These are phyloP conservation scores for Euphorbia tirucalli DNA, from an alignment of 345 rosid species.

Conservation along the genomic window DNA sequence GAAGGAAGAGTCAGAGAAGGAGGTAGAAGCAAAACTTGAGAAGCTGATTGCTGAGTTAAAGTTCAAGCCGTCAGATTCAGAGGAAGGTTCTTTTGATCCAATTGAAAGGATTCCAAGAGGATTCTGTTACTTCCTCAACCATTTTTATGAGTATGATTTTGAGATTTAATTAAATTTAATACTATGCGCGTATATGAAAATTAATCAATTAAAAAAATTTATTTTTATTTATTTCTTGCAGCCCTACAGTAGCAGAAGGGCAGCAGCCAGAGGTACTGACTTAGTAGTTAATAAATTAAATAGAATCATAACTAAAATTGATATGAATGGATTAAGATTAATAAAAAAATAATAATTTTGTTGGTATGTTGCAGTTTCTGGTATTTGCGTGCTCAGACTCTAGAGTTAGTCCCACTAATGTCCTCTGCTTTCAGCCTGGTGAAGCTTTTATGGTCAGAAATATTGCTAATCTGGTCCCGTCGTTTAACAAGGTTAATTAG, in stretches of 20 bases:
- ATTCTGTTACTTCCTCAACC: slow-evolving; percentile 16
- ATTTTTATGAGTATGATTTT: slow-evolving; percentile 21
- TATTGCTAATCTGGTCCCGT: slow-evolving; percentile 53
- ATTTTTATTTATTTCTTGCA: neutral
- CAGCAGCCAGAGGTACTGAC: slow-evolving; percentile 26
- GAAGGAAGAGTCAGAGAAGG: neutral
- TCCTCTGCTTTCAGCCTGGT: slow-evolving; percentile 49
- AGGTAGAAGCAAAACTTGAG: neutral
- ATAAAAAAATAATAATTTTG: neutral
- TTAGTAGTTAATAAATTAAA: neutral
- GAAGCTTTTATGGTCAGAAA: slow-evolving; percentile 52
- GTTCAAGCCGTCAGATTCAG: neutral
- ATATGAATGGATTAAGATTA: too few relatives aligned
- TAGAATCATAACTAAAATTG: neutral
- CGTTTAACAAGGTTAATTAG: slow-evolving; percentile 42
- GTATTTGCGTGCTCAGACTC: slow-evolving; percentile 54
- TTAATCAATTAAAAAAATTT: too few relatives aligned
- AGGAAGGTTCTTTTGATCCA: neutral
- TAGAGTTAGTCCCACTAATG: slow-evolving; percentile 49
- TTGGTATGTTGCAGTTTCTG: slow-evolving; percentile 9
- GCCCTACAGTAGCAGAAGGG: neutral
- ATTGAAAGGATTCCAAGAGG: slow-evolving; percentile 11
- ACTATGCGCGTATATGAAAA: too few relatives aligned
- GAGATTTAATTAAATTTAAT: neutral
- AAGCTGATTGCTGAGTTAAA: neutral